A percentile compares a stretch with the other conserved stretches of the same genome.
Conservation (phyloP, 106 monocot species). For the Acanthochlamys bracteata region DNA sequence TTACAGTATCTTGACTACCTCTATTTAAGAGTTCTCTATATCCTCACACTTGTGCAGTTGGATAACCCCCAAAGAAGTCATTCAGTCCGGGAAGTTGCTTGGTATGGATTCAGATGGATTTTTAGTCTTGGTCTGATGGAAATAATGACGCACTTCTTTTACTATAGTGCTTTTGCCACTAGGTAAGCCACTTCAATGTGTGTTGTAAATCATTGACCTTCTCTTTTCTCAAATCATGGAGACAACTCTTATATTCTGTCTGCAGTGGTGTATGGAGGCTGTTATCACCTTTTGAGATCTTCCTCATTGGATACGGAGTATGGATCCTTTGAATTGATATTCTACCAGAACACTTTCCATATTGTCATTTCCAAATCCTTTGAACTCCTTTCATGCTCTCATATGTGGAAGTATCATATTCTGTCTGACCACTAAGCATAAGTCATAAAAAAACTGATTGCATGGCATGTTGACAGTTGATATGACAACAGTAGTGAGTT, state of each 20-base stretch:
- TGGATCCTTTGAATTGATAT: not conserved
- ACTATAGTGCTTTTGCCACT: slow-evolving; percentile 84
- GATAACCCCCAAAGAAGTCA: slow-evolving; percentile 57
- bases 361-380: not conserved
- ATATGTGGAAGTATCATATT: no score
- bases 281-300: slow-evolving; percentile 78
- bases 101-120: slow-evolving; percentile 78
- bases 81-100: slow-evolving; percentile 42
- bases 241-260: slow-evolving; percentile 1
- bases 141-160: slow-evolving; percentile 84
- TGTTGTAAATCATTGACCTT: not conserved
- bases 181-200: slow-evolving; percentile 32
- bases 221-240: slow-evolving; percentile 2
- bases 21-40: no score
- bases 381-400: no score
- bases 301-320: slow-evolving; percentile 95
- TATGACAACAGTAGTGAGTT: no score
- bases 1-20: no score
- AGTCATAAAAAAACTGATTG: no score
- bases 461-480: no score
- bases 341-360: not conserved
- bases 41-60: slow-evolving; percentile 38
- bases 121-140: slow-evolving; percentile 69
- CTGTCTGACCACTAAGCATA: no score
- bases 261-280: slow-evolving; percentile 75